A percentile compares a stretch with the other conserved stretches of the same genome.
These are phyloP conservation scores for Arthrobotrys pseudoclavata DNA, from an alignment of 2,329 filamentous ascomycete species.

Conservation along the genomic window DNA sequence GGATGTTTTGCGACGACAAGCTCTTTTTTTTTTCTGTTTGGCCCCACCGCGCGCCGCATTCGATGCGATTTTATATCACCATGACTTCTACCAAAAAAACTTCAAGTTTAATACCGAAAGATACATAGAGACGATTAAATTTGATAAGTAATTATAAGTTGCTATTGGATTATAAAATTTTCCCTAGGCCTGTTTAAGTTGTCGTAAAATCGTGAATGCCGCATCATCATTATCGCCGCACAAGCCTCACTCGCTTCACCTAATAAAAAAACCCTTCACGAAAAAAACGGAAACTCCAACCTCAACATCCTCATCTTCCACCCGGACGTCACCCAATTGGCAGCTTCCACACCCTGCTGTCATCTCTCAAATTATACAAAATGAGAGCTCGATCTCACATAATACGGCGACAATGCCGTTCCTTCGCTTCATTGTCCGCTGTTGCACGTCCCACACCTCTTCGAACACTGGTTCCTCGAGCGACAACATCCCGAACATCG, in stretches of 20 bases:
- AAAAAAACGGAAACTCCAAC: conserved; percentile 13
- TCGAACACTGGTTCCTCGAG: conserved; percentile 42
- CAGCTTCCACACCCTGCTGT: conserved; percentile 23
- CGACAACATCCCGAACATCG: conserved; percentile 42
- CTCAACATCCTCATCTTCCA: not conserved
- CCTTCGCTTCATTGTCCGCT: conserved; percentile 40
- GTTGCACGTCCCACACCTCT: conserved; percentile 50
- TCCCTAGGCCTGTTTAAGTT: too few species aligned
- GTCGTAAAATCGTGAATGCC: not conserved
- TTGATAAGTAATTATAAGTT: not conserved
- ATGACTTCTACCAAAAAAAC: not conserved
- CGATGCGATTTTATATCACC: not conserved
- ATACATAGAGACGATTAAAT: not conserved
- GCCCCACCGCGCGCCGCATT: conserved; percentile 32
- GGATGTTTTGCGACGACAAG: conserved; percentile 27
- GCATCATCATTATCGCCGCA: not conserved
- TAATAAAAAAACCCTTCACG: not conserved
- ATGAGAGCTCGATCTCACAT: conserved; percentile 57
- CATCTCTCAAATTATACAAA: not conserved
- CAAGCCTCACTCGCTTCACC: conserved; percentile 6
- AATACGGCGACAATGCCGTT: conserved; percentile 58
- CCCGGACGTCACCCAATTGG: conserved; percentile 12
- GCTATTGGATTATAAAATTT: not conserved
- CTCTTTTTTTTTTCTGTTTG: not conserved
- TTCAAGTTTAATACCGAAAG: not conserved